Conservation (phyloP, 192 early-diverging fungal species). For the Coemansia sp. region DNA sequence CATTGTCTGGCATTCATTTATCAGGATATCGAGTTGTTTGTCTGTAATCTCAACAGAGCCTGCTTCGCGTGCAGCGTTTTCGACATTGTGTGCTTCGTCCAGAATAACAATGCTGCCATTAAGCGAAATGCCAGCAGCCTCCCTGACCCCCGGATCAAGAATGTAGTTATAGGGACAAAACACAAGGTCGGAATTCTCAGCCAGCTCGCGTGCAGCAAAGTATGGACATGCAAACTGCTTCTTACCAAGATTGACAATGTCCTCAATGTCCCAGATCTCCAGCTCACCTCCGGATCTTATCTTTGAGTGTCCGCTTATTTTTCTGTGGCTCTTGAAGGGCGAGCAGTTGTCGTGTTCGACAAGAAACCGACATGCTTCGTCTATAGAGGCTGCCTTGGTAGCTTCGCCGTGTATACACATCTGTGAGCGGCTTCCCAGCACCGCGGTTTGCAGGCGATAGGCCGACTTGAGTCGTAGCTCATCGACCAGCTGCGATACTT, state of each 20-base stretch:
- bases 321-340: constrained; percentile 1
- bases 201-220: constrained; percentile 52
- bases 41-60: constrained; percentile 54
- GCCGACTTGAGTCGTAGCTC: constrained; percentile 57
- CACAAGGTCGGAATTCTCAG: constrained; percentile 53
- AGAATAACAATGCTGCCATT: constrained; percentile 54
- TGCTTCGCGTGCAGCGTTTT: constrained; percentile 55
- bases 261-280: constrained; percentile 63
- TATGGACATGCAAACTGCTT: constrained; percentile 54
- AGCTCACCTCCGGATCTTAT: constrained; percentile 11
- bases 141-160: constrained; percentile 57
- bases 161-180: constrained; percentile 71
- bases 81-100: constrained; percentile 68
- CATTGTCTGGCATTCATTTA: constrained; percentile 36
- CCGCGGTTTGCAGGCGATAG: constrained; percentile 55
- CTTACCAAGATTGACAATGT: constrained; percentile 49
- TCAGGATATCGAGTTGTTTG: constrained; percentile 26
- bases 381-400: constrained; percentile 23
- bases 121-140: constrained; percentile 51
- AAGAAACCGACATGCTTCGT: constrained; percentile 37
- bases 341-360: constrained; percentile 33
- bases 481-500: constrained; percentile 55
- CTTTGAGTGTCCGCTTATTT: constrained; percentile 2
- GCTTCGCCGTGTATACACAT: constrained; percentile 49
- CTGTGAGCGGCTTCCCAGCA: constrained; percentile 55